phyloP scores from a whole-genome alignment of 2,329 filamentous ascomycete genomes.

The Diaporthe nobilis region DNA sequence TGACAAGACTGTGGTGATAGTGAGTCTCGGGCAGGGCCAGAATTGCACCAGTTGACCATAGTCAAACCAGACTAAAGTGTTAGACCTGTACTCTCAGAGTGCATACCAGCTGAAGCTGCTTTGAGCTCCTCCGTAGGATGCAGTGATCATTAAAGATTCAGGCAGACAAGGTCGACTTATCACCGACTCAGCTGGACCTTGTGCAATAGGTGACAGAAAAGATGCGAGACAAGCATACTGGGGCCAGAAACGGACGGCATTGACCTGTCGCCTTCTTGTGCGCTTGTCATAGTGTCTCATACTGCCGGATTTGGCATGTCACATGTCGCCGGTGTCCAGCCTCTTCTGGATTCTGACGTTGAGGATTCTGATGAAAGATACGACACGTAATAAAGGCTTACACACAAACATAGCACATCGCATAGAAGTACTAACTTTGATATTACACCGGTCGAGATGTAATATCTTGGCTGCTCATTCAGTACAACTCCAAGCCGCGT shows the following conservation, averaged over 20 bases:
- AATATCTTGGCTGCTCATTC: background rate
- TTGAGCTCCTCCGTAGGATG: background rate
- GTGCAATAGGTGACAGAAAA: no score
- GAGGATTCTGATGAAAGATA: background rate
- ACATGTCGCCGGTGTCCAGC: background rate
- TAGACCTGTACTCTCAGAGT: background rate
- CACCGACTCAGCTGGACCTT: background rate
- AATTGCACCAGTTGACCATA: background rate
- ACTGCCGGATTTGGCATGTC: background rate
- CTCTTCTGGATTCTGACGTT: background rate
- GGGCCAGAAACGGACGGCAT: background rate
- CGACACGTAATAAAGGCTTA: background rate
- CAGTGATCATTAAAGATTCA: background rate
- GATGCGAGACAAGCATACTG: background rate
- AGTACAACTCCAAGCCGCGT: background rate
- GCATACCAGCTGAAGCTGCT: background rate
- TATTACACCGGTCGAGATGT: background rate
- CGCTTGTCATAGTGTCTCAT: background rate
- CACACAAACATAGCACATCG: background rate
- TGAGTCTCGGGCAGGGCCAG: background rate
- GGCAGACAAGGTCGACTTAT: background rate
- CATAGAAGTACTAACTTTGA: background rate
- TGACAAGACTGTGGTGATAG: no score
- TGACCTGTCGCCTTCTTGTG: background rate
- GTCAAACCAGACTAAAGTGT: background rate